Conservation (phyloP, 257 asterid species). For the Cordia subcordata region DNA sequence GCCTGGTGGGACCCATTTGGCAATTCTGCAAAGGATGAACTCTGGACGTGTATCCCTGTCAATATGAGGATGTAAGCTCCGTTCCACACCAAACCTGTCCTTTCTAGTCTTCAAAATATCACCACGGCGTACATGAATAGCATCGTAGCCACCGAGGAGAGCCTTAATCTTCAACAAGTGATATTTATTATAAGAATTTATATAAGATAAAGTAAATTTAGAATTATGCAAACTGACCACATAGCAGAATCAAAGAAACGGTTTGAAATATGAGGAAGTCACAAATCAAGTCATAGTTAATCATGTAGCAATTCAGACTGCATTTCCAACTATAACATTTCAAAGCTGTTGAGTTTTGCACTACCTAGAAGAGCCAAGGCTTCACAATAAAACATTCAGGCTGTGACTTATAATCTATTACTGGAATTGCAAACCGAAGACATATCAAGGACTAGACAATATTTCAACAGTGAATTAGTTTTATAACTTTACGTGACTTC, state of each 20-base stretch:
- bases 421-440: too few species aligned
- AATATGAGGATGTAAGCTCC: conserved; percentile 82
- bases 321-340: not conserved
- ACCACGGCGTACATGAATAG: conserved; percentile 96
- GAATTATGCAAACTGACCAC: not conserved
- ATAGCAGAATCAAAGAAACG: not conserved
- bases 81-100: conserved; percentile 76
- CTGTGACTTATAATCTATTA: too few species aligned
- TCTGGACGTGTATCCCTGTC: conserved; percentile 93
- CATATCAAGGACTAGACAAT: too few species aligned
- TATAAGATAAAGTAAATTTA: too few species aligned
- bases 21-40: conserved; percentile 82
- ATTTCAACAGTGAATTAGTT: too few species aligned
- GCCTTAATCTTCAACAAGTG: conserved; percentile 58
- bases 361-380: too few species aligned
- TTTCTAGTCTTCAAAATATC: conserved; percentile 82
- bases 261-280: not conserved
- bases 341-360: not conserved
- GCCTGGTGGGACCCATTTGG: conserved; percentile 81
- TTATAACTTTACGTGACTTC: too few species aligned
- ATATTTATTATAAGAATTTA: not conserved
- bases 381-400: too few species aligned
- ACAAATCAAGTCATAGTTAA: not conserved
- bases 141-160: conserved; percentile 86
- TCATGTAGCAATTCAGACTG: not conserved